Evolutionary conservation across 2,329 filamentous ascomycete species (phyloP).

Genomic region (Neopestalotiopsis clavispora): DNA sequence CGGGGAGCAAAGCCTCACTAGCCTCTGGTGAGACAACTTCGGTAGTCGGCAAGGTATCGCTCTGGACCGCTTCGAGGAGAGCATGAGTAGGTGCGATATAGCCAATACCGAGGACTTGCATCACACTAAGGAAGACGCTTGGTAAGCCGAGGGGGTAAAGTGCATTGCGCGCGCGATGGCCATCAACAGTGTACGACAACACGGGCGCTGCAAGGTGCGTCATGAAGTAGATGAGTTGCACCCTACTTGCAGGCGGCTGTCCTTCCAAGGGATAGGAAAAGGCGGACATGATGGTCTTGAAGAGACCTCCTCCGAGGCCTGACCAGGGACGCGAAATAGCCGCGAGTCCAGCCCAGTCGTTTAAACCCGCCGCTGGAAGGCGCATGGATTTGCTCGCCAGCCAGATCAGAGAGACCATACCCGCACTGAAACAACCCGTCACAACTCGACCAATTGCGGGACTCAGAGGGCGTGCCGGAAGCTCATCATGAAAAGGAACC

Average conservation of each 20-base stretch:
- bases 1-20: conserved; percentile 24
- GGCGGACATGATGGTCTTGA: conserved; percentile 2
- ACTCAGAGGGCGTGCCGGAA: conserved; percentile 19
- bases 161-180: conserved; percentile 25
- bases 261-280: conserved; percentile 1
- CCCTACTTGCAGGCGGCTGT: neutral
- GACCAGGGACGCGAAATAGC: neutral
- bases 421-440: neutral
- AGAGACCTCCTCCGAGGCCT: neutral
- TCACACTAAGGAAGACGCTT: conserved; percentile 20
- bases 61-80: conserved; percentile 18
- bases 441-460: neutral
- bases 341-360: neutral
- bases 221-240: conserved; percentile 23
- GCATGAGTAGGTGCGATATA: conserved; percentile 22
- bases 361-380: neutral
- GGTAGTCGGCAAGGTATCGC: conserved; percentile 17
- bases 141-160: conserved; percentile 21
- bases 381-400: conserved; percentile 10
- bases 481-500: conserved; percentile 25
- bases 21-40: conserved; percentile 19
- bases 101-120: conserved; percentile 23
- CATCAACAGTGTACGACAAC: conserved; percentile 29
- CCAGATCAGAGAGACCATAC: conserved; percentile 7
- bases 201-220: conserved; percentile 27